Conservation (phyloP, 108 stramenopile genomes). For the Pseudonitzschia pungens region DNA sequence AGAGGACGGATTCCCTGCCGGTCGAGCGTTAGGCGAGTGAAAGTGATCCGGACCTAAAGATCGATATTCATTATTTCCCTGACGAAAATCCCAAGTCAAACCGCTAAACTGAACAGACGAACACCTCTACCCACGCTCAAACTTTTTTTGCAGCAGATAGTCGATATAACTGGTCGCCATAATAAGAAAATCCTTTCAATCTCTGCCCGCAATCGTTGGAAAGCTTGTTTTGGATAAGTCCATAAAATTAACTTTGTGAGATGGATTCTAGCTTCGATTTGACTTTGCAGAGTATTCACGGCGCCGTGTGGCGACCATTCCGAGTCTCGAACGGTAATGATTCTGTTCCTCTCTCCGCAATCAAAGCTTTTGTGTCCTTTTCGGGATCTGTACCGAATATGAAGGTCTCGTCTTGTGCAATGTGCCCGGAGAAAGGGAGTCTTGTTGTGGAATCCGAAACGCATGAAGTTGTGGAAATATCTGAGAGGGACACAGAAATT, state of each 20-base stretch:
- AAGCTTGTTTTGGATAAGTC: too few relatives aligned
- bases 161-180: too few relatives aligned
- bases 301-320: constrained; percentile 14
- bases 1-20: background rate
- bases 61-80: background rate
- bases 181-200: too few relatives aligned
- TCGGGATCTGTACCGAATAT: constrained; percentile 38
- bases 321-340: background rate
- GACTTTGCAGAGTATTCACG: constrained; percentile 34
- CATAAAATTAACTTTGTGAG: background rate
- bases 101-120: too few relatives aligned
- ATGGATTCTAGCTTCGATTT: constrained; percentile 18
- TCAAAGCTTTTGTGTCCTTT: constrained; percentile 42
- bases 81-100: too few relatives aligned
- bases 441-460: constrained; percentile 35
- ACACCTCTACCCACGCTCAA: too few relatives aligned
- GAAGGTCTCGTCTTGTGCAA: constrained; percentile 43
- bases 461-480: constrained; percentile 17
- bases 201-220: too few relatives aligned
- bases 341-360: background rate
- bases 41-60: background rate
- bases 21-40: background rate
- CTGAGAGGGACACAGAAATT: background rate
- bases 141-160: too few relatives aligned
- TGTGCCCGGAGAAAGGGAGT: constrained; percentile 36